Evolutionary conservation across 2,329 filamentous ascomycete species (phyloP), one percentile per base, ranked within the genome.

Genomic region (Fusarium temperatum): DNA sequence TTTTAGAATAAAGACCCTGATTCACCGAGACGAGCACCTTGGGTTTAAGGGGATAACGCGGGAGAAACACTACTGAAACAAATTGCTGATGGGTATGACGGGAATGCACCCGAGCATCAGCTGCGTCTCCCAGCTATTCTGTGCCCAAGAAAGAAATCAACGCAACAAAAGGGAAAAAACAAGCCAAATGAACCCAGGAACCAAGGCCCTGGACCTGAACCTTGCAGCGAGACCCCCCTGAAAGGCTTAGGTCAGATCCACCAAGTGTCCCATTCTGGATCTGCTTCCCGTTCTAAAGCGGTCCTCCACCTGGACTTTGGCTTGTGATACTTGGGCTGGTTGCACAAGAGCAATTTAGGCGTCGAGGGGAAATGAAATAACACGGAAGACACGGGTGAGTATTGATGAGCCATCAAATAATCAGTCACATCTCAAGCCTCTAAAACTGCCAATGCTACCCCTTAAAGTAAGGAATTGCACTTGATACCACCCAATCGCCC

Each of bases 21-120:
- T 59, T 63, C 60, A 73, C 59, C 44, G 60, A 70, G 54, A 53
- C 51, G 59, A 63, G 35, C 45, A 50, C 26, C 28, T 28, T 44
- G 32, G 22, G 18, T 28, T 20, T 42, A 24, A 18, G 44, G n/a
- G 11, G 20, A 42, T 22, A 63, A 44, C 26, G 60, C 30, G 42
- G 32, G 62, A 55, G 55, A 63, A 58, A 72, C 41, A 59, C 63
- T 57, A 68, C 63, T 72, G 63, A 72, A 72, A 68, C 38, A 62
- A 59, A 57, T 63, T n/a, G 39, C 56, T 48, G 60, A 70, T 53
- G 26, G 36, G 22, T 15, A 62, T 32, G 45, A 61, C 47, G 38
- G 58, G 22, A 72, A 57, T 53, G 47, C 39, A 48, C 28, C 30
- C 41, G 47, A 63, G 44, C 8, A 41, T 26, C 50, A 56, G 63